Evolutionary conservation across 495 filamentous ascomycete genomes (phyloP).

Genomic region (Podospora australis): DNA sequence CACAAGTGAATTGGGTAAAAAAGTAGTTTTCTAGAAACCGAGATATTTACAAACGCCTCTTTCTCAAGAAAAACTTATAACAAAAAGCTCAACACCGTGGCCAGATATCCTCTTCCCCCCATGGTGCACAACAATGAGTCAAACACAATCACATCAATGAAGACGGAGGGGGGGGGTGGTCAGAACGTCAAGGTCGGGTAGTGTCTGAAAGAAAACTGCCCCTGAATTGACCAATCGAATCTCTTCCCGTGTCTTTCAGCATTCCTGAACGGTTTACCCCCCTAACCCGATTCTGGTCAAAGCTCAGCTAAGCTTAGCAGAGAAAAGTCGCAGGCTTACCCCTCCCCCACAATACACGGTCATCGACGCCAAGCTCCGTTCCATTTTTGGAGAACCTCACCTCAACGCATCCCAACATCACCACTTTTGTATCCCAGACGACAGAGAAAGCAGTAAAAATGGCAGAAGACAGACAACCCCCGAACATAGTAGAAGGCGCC

Average conservation of each 20-base stretch:
- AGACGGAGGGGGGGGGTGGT: too few relatives aligned
- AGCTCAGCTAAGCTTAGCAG: background rate
- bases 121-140: too few relatives aligned
- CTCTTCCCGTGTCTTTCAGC: background rate
- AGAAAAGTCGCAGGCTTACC: too few relatives aligned
- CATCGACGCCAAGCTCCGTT: background rate
- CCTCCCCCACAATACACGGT: constrained; percentile 8
- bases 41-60: too few relatives aligned
- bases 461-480: constrained; percentile 55
- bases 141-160: too few relatives aligned
- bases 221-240: constrained; percentile 14
- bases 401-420: background rate
- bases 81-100: too few relatives aligned
- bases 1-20: too few relatives aligned
- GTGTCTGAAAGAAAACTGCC: constrained; percentile 7
- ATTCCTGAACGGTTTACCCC: too few relatives aligned
- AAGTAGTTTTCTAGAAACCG: too few relatives aligned
- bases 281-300: background rate
- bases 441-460: constrained; percentile 28
- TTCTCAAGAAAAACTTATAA: too few relatives aligned
- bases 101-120: too few relatives aligned
- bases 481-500: constrained; percentile 50
- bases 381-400: background rate
- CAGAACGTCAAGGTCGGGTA: too few relatives aligned
- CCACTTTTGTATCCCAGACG: background rate